Conservation (phyloP, 2,329 filamentous ascomycete species). For the Penicillium capsulatum region DNA sequence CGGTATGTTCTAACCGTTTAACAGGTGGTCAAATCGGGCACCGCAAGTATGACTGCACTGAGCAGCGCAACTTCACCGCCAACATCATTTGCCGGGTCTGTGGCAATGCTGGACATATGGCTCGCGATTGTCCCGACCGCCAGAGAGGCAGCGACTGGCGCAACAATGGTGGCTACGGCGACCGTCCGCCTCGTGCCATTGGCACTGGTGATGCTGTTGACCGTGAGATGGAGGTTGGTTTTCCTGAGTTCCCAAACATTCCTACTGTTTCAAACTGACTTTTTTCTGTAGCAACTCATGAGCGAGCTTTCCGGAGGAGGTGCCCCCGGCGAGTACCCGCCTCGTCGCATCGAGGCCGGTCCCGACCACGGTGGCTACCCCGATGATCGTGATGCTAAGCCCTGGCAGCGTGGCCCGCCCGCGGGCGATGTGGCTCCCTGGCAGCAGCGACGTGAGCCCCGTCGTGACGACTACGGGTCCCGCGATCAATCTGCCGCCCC, state of each 20-base stretch:
- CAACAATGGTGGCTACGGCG: conserved; percentile 56
- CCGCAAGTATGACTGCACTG: conserved; percentile 96
- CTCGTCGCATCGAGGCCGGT: conserved; percentile 81
- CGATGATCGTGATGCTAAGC: conserved; percentile 60
- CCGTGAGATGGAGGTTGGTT: conserved; percentile 84
- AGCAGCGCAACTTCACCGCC: conserved; percentile 97
- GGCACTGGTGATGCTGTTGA: conserved; percentile 80
- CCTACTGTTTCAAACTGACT: not conserved
- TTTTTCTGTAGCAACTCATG: conserved; percentile 72
- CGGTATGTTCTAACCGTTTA: conserved; percentile 17
- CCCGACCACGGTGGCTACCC: conserved; percentile 52
- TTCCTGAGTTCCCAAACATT: no score
- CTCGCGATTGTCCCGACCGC: conserved; percentile 91
- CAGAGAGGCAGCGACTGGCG: conserved; percentile 89
- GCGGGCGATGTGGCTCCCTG: conserved; percentile 76
- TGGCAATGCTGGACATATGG: conserved; percentile 97
- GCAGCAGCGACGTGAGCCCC: conserved; percentile 55
- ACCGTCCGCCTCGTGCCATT: conserved; percentile 57
- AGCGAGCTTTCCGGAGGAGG: conserved; percentile 86
- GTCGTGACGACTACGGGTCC: conserved; percentile 45
- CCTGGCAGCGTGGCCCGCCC: conserved; percentile 81
- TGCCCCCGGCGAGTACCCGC: conserved; percentile 56
- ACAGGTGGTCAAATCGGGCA: conserved; percentile 89
- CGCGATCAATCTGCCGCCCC: conserved; percentile 36
- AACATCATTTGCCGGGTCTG: conserved; percentile 99